Evolutionary conservation across 2,329 filamentous ascomycete species (phyloP).

Genomic region (Aplosporella prunicola): DNA sequence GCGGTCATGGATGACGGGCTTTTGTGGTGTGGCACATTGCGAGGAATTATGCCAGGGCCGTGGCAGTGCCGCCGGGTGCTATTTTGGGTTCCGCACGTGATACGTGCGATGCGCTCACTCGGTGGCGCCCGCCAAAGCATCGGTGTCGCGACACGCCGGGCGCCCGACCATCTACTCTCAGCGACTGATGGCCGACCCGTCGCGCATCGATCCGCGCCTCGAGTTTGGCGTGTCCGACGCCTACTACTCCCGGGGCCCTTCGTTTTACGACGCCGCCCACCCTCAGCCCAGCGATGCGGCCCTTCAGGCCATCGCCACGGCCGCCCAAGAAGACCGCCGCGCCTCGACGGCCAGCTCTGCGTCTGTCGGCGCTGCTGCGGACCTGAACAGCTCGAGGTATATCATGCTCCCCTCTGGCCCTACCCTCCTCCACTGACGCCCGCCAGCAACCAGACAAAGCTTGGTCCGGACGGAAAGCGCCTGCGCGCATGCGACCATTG

Average conservation of each 20-base stretch:
- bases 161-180: background rate
- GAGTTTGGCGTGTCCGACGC: constrained; percentile 8
- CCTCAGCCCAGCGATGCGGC: constrained; percentile 4
- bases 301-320: constrained; percentile 8
- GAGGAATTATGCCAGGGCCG: too few relatives aligned
- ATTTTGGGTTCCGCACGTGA: too few relatives aligned
- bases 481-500: constrained; percentile 12
- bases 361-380: constrained; percentile 3
- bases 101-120: too few relatives aligned
- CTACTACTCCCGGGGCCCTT: constrained; percentile 2
- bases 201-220: constrained; percentile 6
- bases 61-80: too few relatives aligned
- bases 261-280: constrained; percentile 4
- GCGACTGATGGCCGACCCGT: background rate
- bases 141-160: background rate
- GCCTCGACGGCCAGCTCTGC: constrained; percentile 8
- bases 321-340: constrained; percentile 6
- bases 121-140: too few relatives aligned
- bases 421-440: background rate
- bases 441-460: constrained; percentile 8
- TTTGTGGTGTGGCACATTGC: too few relatives aligned
- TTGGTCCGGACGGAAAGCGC: constrained; percentile 10
- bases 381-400: constrained; percentile 2
- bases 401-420: background rate
- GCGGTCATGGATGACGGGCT: too few relatives aligned